phyloP scores from a whole-genome alignment of 1,284 basidiomycete species.

The Leccinum subatratum region DNA sequence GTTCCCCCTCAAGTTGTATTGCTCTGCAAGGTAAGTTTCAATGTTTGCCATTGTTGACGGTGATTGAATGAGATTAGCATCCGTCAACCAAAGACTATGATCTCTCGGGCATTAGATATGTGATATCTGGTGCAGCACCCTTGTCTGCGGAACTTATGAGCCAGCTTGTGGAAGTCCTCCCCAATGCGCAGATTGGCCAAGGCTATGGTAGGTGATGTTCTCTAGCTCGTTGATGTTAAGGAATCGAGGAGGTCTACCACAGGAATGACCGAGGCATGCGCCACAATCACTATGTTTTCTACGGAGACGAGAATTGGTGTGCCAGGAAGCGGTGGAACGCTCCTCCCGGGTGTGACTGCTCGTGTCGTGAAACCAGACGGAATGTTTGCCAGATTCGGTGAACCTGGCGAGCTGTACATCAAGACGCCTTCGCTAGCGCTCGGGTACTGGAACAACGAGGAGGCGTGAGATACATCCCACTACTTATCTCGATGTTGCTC shows the following conservation, averaged over 20 bases:
- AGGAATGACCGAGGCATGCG: slow-evolving; percentile 56
- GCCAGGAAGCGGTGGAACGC: slow-evolving; percentile 52
- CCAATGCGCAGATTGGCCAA: slow-evolving; percentile 58
- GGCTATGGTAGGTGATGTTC: slow-evolving; percentile 47
- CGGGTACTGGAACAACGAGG: slow-evolving; percentile 53
- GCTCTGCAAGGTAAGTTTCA: slow-evolving; percentile 56
- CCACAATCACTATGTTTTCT: slow-evolving; percentile 45
- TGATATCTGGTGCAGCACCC: slow-evolving; percentile 69
- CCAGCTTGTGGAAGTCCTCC: slow-evolving; percentile 52
- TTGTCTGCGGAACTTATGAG: slow-evolving; percentile 61
- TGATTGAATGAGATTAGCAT: slow-evolving; percentile 36
- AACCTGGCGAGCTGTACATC: slow-evolving; percentile 60
- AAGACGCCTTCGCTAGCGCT: slow-evolving; percentile 54
- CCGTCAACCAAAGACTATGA: slow-evolving; percentile 61
- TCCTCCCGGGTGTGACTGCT: slow-evolving; percentile 48
- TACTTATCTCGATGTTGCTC: not conserved
- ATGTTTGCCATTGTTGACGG: not conserved
- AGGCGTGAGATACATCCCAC: slow-evolving; percentile 49
- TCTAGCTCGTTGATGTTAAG: not conserved
- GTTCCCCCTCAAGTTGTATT: slow-evolving; percentile 69
- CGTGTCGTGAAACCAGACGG: slow-evolving; percentile 60
- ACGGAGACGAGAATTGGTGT: slow-evolving; percentile 45
- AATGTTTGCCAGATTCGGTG: slow-evolving; percentile 48
- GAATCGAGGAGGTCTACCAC: not conserved
- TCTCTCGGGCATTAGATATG: slow-evolving; percentile 52